Percentiles rank a stretch among this genome's conserved stretches.
These are phyloP conservation scores for Hymenochaete sp. DNA, from an alignment of 1,284 basidiomycete species.

Conservation along the genomic window DNA sequence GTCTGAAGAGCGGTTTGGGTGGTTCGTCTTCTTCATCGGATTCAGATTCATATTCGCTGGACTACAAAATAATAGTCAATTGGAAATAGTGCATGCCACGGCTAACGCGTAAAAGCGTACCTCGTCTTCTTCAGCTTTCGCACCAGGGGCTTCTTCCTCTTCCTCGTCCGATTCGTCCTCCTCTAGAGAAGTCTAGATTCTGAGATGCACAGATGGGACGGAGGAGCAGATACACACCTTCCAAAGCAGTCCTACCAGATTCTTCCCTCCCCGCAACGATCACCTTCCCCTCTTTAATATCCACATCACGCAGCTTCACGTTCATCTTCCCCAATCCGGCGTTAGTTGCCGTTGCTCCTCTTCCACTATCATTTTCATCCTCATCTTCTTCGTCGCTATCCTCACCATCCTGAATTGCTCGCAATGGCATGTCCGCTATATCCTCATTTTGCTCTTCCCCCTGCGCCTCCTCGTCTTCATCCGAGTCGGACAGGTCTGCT, in stretches of 20 bases:
- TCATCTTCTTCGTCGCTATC: conserved; percentile 30
- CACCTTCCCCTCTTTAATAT: conserved; percentile 68
- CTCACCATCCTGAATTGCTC: conserved; percentile 31
- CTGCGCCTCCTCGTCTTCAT: conserved; percentile 38
- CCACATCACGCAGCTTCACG: conserved; percentile 64
- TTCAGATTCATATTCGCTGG: conserved; percentile 69
- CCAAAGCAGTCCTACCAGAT: conserved; percentile 53
- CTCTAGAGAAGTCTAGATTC: conserved; percentile 1
- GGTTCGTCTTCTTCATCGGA: conserved; percentile 60
- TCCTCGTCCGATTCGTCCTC: conserved; percentile 30
- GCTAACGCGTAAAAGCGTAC: conserved; percentile 27
- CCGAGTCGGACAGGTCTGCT: conserved; percentile 48
- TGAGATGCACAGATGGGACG: not conserved
- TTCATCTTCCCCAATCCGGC: conserved; percentile 40
- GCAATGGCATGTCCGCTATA: conserved; percentile 50
- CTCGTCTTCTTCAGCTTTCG: conserved; percentile 23
- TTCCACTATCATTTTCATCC: conserved; percentile 41
- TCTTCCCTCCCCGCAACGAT: conserved; percentile 68
- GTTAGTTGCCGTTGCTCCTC: conserved; percentile 27
- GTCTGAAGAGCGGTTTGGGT: conserved; percentile 60
- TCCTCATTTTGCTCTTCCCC: conserved; percentile 33
- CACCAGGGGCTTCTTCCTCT: conserved; percentile 28
- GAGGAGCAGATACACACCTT: conserved; percentile 23
- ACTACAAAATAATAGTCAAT: conserved; percentile 33
- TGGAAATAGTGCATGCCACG: conserved; percentile 18